Percentiles rank a stretch among this genome's conserved stretches.
phyloP scores from a whole-genome alignment of 1,284 basidiomycete species.

The Caloboletus inedulis region DNA sequence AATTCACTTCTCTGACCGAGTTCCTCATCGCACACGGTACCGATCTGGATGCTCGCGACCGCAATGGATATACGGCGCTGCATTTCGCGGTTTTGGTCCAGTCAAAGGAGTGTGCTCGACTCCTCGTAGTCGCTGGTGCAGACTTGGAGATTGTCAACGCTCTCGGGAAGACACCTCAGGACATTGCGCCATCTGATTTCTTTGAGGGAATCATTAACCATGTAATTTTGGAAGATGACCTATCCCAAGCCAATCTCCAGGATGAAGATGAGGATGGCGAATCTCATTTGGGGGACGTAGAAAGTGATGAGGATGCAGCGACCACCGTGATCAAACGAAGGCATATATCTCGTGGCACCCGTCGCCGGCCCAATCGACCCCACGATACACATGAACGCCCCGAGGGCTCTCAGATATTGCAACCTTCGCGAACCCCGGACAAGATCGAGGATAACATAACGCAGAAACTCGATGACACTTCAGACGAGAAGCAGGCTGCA shows the following conservation, averaged over 20 bases:
- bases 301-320: slow-evolving; percentile 58
- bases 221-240: slow-evolving; percentile 35
- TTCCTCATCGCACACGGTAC: slow-evolving; percentile 74
- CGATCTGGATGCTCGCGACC: slow-evolving; percentile 82
- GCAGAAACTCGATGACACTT: slow-evolving; percentile 22
- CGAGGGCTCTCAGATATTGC: slow-evolving; percentile 6
- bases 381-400: slow-evolving; percentile 27
- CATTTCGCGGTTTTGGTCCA: slow-evolving; percentile 80
- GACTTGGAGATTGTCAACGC: slow-evolving; percentile 73
- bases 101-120: slow-evolving; percentile 61
- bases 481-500: slow-evolving; percentile 64
- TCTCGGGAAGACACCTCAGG: slow-evolving; percentile 76
- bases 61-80: slow-evolving; percentile 88
- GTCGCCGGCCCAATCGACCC: slow-evolving; percentile 32
- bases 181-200: slow-evolving; percentile 67
- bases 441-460: slow-evolving; percentile 24
- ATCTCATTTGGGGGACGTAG: slow-evolving; percentile 64
- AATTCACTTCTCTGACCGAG: slow-evolving; percentile 68
- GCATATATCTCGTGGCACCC: slow-evolving; percentile 32
- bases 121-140: slow-evolving; percentile 78
- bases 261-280: slow-evolving; percentile 62
- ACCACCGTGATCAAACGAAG: slow-evolving; percentile 31
- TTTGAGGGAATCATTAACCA: slow-evolving; percentile 41
- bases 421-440: slow-evolving; percentile 16
- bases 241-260: slow-evolving; percentile 28